These are phyloP conservation scores for Phytophthora podocarpi DNA, from an alignment of 352 stramenopile genomes.

Conservation along the genomic window DNA sequence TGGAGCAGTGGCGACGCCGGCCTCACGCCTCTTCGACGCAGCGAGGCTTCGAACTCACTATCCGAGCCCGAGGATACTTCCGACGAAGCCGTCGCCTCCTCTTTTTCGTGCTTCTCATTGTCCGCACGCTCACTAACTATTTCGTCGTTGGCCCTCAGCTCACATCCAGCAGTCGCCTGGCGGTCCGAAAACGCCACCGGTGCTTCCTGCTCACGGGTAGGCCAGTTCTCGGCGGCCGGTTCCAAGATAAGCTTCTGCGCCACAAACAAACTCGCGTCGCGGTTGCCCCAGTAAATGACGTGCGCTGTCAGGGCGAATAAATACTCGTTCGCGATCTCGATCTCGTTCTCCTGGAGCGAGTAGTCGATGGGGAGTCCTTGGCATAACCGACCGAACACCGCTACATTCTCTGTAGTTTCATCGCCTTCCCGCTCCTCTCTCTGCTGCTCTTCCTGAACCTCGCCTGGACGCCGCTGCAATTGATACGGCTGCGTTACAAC, in stretches of 20 bases:
- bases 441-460: conserved; percentile 23
- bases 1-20: not conserved
- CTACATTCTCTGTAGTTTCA: conserved; percentile 42
- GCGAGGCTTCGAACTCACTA: conserved; percentile 14
- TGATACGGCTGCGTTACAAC: conserved; percentile 33
- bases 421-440: conserved; percentile 42
- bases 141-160: not conserved
- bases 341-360: conserved; percentile 94
- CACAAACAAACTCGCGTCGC: conserved; percentile 92
- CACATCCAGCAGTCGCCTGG: not conserved
- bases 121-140: conserved; percentile 3
- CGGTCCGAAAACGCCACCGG: not conserved
- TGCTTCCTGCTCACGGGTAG: conserved; percentile 8
- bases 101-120: conserved; percentile 30
- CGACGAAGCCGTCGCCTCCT: conserved; percentile 44
- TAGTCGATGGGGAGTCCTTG: conserved; percentile 84
- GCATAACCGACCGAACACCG: conserved; percentile 67
- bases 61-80: conserved; percentile 42
- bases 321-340: conserved; percentile 95
- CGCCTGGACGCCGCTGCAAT: conserved; percentile 22
- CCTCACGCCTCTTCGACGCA: conserved; percentile 12
- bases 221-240: conserved; percentile 45
- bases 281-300: conserved; percentile 93
- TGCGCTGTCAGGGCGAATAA: conserved; percentile 92
- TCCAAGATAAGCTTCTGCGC: conserved; percentile 88